Evolutionary conservation across 1,284 basidiomycete genomes (phyloP).

Genomic region (Sphagnurus paluster): DNA sequence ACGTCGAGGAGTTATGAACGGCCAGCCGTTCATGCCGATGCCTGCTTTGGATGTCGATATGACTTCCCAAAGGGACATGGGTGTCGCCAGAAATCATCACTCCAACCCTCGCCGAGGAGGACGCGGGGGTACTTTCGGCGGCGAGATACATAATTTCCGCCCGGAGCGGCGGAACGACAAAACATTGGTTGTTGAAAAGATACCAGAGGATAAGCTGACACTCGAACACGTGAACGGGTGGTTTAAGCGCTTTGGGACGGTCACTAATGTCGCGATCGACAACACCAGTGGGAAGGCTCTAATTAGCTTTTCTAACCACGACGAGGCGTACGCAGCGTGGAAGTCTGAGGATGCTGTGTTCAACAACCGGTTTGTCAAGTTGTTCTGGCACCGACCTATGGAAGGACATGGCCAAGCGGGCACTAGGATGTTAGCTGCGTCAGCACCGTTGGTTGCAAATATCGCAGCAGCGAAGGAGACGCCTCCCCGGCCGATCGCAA

Average conservation of each 20-base stretch:
- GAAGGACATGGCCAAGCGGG: constrained; percentile 83
- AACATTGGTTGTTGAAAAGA: constrained; percentile 93
- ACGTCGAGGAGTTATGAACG: constrained; percentile 18
- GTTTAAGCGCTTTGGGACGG: constrained; percentile 92
- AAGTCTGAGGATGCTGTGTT: constrained; percentile 93
- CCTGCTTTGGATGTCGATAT: constrained; percentile 43
- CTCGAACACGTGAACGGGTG: constrained; percentile 82
- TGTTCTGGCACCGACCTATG: constrained; percentile 91
- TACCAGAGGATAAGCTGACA: constrained; percentile 81
- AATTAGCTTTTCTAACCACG: constrained; percentile 85
- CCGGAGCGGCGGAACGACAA: constrained; percentile 72
- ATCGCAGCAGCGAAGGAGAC: constrained; percentile 33
- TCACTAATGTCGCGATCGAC: constrained; percentile 93
- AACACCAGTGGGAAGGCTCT: constrained; percentile 72
- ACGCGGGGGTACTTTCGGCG: constrained; percentile 55
- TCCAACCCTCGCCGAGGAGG: constrained; percentile 41
- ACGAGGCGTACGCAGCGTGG: constrained; percentile 88
- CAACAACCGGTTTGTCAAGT: constrained; percentile 91
- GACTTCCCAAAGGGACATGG: constrained; percentile 25
- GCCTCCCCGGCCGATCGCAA: constrained; percentile 19
- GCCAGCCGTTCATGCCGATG: constrained; percentile 22
- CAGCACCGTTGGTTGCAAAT: constrained; percentile 70
- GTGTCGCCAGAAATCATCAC: constrained; percentile 23
- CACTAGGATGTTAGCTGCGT: constrained; percentile 74
- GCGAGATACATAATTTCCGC: constrained; percentile 64